Conservation (phyloP, 139 green algal genomes). For the Chlamydomonas sp. region DNA sequence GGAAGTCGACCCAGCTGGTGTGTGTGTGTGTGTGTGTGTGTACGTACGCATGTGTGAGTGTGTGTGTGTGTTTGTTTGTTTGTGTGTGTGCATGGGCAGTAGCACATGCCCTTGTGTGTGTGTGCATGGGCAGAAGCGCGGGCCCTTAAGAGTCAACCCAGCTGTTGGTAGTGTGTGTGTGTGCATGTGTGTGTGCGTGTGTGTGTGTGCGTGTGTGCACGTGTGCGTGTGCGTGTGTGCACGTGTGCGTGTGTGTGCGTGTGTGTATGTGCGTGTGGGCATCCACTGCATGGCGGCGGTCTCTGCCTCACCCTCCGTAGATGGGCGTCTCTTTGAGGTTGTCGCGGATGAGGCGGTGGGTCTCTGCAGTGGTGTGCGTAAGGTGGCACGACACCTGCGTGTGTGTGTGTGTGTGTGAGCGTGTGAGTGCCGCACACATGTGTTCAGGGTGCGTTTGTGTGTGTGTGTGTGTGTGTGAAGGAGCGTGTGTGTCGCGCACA, state of each 20-base stretch:
- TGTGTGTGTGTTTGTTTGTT: no score
- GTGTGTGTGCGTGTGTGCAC: background rate
- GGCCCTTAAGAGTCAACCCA: no score
- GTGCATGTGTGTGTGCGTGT: background rate
- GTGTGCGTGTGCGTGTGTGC: background rate
- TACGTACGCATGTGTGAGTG: background rate
- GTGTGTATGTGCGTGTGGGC: slow-evolving; percentile 19
- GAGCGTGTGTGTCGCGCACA: no score
- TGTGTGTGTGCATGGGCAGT: background rate
- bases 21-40: background rate
- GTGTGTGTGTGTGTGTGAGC: no score
- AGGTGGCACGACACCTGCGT: slow-evolving; percentile 88
- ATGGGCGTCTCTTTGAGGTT: slow-evolving; percentile 90
- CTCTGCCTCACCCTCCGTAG: slow-evolving; percentile 95
- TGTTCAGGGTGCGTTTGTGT: no score
- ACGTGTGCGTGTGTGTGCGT: background rate
- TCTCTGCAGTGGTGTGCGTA: slow-evolving; percentile 84
- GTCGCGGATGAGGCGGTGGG: slow-evolving; percentile 73
- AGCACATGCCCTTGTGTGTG: no score
- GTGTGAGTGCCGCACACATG: no score
- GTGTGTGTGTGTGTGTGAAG: no score
- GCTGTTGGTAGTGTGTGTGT: slow-evolving; percentile 1
- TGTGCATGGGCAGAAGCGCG: no score
- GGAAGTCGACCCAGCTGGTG: no score
- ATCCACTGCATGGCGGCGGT: no score